Evolutionary conservation across 768 basidiomycete genomes (phyloP), one percentile per base, ranked within the genome.

Genomic region (Phanerodontia chrysosporium): DNA sequence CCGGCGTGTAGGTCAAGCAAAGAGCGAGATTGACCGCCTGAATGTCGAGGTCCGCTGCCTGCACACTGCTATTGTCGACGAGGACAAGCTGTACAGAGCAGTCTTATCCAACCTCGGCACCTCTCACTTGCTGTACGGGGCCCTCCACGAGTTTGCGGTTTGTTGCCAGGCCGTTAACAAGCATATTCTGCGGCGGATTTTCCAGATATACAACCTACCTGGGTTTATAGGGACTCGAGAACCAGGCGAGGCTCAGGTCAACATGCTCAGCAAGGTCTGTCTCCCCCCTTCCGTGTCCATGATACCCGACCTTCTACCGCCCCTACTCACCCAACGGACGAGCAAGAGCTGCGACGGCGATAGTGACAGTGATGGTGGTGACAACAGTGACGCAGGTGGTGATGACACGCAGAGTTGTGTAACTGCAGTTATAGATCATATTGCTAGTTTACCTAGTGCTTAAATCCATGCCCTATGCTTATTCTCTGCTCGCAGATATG

Each of bases 11-110:
- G 32, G 22, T 16, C 66, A 65, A 27, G 66, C 71, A 0, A 48
- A 58, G 16, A 72, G 72, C 52, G 70, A 73, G 57, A 27, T 73
- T 2, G 35, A 22, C 10, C 58, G 65, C 25, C 57, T 56, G 51
- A 67, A 67, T 44, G 45, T 72, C 27, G 68, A 72, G 36, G 39
- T 69, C 9, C 62, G 63, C 9, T 65, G 69, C 13, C 49, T 73
- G 2, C 66, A 65, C 39, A 71, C 67, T 0, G 65, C 61, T 1
- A 66, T 72, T 21, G 13, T 44, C 22, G 66, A 71, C 39, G 65
- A 73, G 46, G 45, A 57, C 2, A 22, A 10, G 2, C 55, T 55
- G 1, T 63, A 65, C 48, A 14, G 30, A 5, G 22, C 24, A 7
- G 58, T 57, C 1, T 46, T 65, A 14, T n/a, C 29, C 6, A 30